Evolutionary conservation across 129 eudicot genomes (phyloP).

Genomic region (Saposhnikovia divaricata): DNA sequence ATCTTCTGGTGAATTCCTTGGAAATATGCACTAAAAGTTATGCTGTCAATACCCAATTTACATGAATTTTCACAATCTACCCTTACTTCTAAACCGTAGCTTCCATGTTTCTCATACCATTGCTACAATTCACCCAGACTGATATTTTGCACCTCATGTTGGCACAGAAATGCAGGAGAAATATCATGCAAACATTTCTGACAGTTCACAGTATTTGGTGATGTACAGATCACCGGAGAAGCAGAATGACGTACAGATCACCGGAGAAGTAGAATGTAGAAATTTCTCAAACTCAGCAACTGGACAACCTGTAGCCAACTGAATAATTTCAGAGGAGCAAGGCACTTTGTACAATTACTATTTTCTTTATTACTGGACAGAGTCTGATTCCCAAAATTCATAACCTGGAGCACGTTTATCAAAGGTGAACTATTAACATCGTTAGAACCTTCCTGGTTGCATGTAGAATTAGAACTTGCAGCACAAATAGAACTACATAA

Average conservation of each 20-base stretch:
- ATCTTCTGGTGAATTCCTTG: too few species aligned
- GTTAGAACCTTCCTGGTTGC: background rate
- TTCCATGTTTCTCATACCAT: constrained; percentile 38
- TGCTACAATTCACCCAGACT: constrained; percentile 22
- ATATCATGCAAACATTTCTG: constrained; percentile 7
- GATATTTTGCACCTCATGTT: too few species aligned
- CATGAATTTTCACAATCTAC: constrained; percentile 9
- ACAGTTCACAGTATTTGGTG: background rate
- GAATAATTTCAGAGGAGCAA: constrained; percentile 18
- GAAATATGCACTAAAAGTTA: constrained; percentile 27
- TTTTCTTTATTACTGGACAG: background rate
- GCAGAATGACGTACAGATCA: constrained; percentile 20
- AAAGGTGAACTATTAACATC: background rate
- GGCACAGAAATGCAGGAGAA: constrained; percentile 16
- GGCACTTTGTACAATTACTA: background rate
- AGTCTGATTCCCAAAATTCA: background rate
- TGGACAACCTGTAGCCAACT: constrained; percentile 20
- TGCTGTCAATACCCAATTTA: too few species aligned
- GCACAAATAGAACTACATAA: background rate
- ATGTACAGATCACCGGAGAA: constrained; percentile 25
- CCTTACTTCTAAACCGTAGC: constrained; percentile 27
- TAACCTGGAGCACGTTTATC: background rate
- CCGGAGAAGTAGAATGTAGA: constrained; percentile 21
- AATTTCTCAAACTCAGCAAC: constrained; percentile 30
- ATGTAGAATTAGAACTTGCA: background rate